phyloP scores from a whole-genome alignment of 306 rosid genomes.

The Glycine latifolia region DNA sequence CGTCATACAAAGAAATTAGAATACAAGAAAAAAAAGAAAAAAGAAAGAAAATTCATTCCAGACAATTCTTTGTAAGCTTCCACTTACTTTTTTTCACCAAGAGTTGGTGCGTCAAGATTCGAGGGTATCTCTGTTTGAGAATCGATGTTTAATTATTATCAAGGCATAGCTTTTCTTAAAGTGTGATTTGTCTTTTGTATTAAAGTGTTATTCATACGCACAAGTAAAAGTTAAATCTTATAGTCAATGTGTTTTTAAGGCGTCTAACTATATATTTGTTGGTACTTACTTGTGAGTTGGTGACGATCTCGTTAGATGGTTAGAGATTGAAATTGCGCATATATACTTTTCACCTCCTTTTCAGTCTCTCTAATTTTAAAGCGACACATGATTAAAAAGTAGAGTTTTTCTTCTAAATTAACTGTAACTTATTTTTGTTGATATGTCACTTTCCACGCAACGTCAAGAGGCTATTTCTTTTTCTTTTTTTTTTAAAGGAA shows the following conservation, averaged over 20 bases:
- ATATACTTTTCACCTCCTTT: neutral
- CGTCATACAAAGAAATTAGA: neutral
- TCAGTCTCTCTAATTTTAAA: neutral
- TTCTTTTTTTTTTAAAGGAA: too few relatives aligned
- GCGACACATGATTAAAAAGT: neutral
- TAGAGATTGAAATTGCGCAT: neutral
- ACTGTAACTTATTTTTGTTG: neutral
- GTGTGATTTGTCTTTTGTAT: slow-evolving; percentile 8
- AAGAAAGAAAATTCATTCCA: neutral
- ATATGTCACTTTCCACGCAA: neutral
- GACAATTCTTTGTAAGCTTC: neutral
- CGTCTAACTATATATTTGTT: neutral
- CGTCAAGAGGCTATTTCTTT: neutral
- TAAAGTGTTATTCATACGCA: neutral
- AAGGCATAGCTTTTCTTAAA: slow-evolving; percentile 4
- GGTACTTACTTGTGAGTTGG: neutral
- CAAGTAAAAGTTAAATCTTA: slow-evolving; percentile 10
- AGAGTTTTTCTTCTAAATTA: neutral
- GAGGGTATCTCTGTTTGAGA: neutral
- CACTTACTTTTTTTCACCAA: neutral
- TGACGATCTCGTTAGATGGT: neutral
- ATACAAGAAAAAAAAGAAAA: neutral
- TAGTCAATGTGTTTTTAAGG: neutral
- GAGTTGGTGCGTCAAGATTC: slow-evolving; percentile 3
- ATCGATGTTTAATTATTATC: neutral